A percentile compares a stretch with the other conserved stretches of the same genome.
phyloP scores from a whole-genome alignment of 2,329 filamentous ascomycete species.

The Aschersonia sp. region DNA sequence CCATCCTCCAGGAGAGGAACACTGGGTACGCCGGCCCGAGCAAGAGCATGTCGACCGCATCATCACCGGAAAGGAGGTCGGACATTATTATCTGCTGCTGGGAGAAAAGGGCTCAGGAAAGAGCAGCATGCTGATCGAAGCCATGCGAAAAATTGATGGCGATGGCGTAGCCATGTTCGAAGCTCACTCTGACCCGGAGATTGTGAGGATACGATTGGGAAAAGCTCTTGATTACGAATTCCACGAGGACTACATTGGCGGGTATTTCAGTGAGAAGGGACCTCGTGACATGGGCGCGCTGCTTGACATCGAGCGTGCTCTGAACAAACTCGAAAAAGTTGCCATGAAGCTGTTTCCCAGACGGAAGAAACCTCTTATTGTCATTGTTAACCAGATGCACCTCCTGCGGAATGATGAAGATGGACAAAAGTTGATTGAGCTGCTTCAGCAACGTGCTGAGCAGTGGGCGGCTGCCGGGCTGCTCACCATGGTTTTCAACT shows the following conservation, averaged over 20 bases:
- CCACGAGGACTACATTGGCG: constrained; percentile 95
- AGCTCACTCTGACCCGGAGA: constrained; percentile 86
- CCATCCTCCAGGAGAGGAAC: constrained; percentile 22
- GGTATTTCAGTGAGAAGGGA: constrained; percentile 86
- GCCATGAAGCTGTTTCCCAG: constrained; percentile 55
- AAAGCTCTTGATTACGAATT: constrained; percentile 95
- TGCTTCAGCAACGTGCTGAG: constrained; percentile 90
- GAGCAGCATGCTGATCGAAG: constrained; percentile 88
- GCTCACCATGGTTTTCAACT: constrained; percentile 88
- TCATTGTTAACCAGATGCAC: constrained; percentile 92
- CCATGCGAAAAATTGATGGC: constrained; percentile 85
- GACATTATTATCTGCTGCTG: constrained; percentile 83
- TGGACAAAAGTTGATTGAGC: constrained; percentile 82
- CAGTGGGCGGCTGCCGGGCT: constrained; percentile 90
- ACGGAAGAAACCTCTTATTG: constrained; percentile 57
- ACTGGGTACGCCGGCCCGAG: constrained; percentile 73
- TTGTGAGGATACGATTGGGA: constrained; percentile 83
- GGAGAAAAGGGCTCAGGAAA: constrained; percentile 96
- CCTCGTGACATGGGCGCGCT: constrained; percentile 85
- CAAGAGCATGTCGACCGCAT: constrained; percentile 74
- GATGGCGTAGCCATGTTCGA: constrained; percentile 92
- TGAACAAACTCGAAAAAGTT: constrained; percentile 97
- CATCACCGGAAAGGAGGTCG: constrained; percentile 53
- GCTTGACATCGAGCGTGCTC: constrained; percentile 86
- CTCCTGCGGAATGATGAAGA: constrained; percentile 83